Evolutionary conservation across 2,329 filamentous ascomycete genomes (phyloP).

Genomic region (Colletotrichum cordylinicola): DNA sequence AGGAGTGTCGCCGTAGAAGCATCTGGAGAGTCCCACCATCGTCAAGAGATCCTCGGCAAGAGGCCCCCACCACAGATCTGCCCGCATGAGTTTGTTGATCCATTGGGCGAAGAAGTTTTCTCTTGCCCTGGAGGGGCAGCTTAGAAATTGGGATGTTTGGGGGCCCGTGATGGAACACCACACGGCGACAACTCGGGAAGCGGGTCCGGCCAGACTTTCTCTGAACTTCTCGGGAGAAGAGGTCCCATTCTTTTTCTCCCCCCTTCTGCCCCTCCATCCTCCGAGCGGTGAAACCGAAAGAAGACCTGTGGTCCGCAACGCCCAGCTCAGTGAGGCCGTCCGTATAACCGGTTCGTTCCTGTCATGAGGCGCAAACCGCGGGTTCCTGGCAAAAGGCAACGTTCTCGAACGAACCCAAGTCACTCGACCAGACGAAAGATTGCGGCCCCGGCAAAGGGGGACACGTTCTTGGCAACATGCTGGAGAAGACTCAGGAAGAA

Average conservation of each 20-base stretch:
- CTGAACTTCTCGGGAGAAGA: neutral
- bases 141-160: neutral
- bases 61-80: constrained; percentile 4
- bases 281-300: constrained; percentile 12
- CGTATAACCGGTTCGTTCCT: neutral
- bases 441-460: neutral
- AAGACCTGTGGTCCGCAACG: neutral
- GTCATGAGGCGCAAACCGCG: neutral
- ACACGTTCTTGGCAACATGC: neutral
- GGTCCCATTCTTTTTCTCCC: neutral
- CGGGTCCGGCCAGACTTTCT: neutral
- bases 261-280: neutral
- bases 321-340: neutral
- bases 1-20: neutral
- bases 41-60: neutral
- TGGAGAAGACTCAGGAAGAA: neutral
- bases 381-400: neutral
- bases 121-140: neutral
- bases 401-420: constrained; percentile 1
- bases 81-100: neutral
- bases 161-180: neutral
- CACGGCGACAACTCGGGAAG: constrained; percentile 20
- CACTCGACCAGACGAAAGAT: neutral
- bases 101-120: constrained; percentile 10
- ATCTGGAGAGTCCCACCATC: constrained; percentile 17